phyloP scores from a whole-genome alignment of 805 yeast species.

The Ogataea saltuana region DNA sequence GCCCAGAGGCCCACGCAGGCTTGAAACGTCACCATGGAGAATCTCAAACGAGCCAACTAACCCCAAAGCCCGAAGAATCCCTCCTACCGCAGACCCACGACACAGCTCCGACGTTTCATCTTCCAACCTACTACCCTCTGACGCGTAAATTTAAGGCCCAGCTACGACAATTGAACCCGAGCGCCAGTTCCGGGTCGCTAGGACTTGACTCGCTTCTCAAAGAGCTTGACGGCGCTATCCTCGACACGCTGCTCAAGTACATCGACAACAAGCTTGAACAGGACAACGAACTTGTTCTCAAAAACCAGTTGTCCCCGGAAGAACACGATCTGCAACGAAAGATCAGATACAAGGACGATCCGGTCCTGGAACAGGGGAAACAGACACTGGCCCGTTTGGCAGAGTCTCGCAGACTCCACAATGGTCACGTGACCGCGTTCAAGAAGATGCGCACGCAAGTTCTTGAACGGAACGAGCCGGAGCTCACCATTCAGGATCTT shows the following conservation, averaged over 20 bases:
- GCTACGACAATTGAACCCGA: slow-evolving; percentile 16
- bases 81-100: not conserved
- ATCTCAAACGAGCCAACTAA: too few relatives aligned
- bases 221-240: slow-evolving; percentile 14
- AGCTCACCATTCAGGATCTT: slow-evolving; percentile 27
- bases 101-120: slow-evolving; percentile 5
- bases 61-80: too few relatives aligned
- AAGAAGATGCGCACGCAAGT: slow-evolving; percentile 24
- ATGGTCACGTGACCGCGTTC: slow-evolving; percentile 17
- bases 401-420: slow-evolving; percentile 10
- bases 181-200: slow-evolving; percentile 1
- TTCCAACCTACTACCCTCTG: slow-evolving; percentile 32
- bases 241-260: slow-evolving; percentile 18
- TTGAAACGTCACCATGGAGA: slow-evolving; percentile 1
- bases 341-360: slow-evolving; percentile 15
- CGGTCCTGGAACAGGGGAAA: slow-evolving; percentile 17
- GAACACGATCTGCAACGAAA: slow-evolving; percentile 17
- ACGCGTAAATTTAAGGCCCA: slow-evolving; percentile 12
- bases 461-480: slow-evolving; percentile 26
- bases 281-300: slow-evolving; percentile 20
- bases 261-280: slow-evolving; percentile 20
- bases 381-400: slow-evolving; percentile 9
- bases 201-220: slow-evolving; percentile 13
- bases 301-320: slow-evolving; percentile 15
- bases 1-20: not conserved